Percentiles rank a stretch among this genome's conserved stretches.
Conservation (phyloP, 345 rosid species). For the Salix caprea region DNA sequence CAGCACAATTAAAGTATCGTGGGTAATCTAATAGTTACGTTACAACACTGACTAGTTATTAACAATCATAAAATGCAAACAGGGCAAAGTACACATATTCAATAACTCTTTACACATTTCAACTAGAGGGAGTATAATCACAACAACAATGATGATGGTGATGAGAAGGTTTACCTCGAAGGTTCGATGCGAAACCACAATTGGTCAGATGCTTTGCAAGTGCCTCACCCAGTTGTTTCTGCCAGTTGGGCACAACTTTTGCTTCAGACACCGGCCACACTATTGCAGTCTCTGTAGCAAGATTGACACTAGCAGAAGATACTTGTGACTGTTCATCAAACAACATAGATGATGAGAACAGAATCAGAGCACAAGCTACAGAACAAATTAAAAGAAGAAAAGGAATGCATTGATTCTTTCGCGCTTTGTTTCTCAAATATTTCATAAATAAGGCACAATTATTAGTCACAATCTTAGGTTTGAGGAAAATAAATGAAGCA, state of each 20-base stretch:
- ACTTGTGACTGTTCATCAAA: conserved; percentile 65
- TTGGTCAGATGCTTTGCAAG: conserved; percentile 82
- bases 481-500: neutral
- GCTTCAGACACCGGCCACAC: conserved; percentile 91
- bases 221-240: conserved; percentile 69
- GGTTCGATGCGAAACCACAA: conserved; percentile 79
- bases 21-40: neutral
- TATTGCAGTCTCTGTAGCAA: conserved; percentile 85
- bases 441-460: neutral
- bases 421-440: neutral
- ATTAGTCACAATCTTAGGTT: neutral
- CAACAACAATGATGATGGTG: neutral
- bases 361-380: neutral
- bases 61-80: neutral
- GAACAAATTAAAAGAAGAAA: neutral
- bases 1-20: neutral
- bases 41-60: neutral
- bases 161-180: conserved; percentile 54
- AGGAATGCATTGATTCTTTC: neutral
- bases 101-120: neutral
- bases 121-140: neutral
- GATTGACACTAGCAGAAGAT: conserved; percentile 81
- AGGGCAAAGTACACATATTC: neutral
- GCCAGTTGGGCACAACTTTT: conserved; percentile 69
- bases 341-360: neutral